phyloP scores from a whole-genome alignment of 495 filamentous ascomycete species.

The Podospora conica region DNA sequence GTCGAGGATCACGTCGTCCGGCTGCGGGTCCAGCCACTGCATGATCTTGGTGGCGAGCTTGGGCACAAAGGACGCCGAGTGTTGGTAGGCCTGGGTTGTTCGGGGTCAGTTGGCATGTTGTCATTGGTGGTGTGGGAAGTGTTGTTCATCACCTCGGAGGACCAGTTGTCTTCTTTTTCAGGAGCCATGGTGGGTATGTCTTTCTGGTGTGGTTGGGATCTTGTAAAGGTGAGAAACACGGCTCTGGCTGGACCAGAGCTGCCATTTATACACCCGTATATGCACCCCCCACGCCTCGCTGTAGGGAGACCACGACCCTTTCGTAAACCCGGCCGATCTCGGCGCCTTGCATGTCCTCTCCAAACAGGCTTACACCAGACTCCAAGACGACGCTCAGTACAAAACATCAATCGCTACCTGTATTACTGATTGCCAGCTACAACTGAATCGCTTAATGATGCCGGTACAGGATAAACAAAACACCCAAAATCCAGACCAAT shows the following conservation, averaged over 20 bases:
- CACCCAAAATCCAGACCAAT: background rate
- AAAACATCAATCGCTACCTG: background rate
- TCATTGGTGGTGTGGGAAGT: background rate
- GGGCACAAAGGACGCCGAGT: slow-evolving; percentile 67
- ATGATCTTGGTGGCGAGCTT: slow-evolving; percentile 60
- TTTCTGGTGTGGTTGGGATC: background rate
- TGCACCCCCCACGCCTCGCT: background rate
- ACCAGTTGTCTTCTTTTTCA: slow-evolving; percentile 51
- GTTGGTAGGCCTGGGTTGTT: slow-evolving; percentile 49
- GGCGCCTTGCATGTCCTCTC: slow-evolving; percentile 2
- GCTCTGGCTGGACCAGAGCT: background rate
- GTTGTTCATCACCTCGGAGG: slow-evolving; percentile 42
- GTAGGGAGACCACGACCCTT: background rate
- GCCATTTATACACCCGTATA: slow-evolving; percentile 5
- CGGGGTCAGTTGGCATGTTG: background rate
- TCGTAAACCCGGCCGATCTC: slow-evolving; percentile 6
- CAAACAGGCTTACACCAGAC: background rate
- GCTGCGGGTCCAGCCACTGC: slow-evolving; percentile 55
- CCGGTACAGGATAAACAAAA: background rate
- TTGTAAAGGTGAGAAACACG: too few relatives aligned
- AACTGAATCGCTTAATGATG: background rate
- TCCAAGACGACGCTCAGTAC: background rate
- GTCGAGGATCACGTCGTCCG: slow-evolving; percentile 60
- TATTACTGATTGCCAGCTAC: background rate
- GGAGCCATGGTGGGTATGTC: slow-evolving; percentile 24